A percentile compares a stretch with the other conserved stretches of the same genome.
phyloP scores from a whole-genome alignment of 2,329 filamentous ascomycete genomes.

The Chrysoporthe austroafricana region DNA sequence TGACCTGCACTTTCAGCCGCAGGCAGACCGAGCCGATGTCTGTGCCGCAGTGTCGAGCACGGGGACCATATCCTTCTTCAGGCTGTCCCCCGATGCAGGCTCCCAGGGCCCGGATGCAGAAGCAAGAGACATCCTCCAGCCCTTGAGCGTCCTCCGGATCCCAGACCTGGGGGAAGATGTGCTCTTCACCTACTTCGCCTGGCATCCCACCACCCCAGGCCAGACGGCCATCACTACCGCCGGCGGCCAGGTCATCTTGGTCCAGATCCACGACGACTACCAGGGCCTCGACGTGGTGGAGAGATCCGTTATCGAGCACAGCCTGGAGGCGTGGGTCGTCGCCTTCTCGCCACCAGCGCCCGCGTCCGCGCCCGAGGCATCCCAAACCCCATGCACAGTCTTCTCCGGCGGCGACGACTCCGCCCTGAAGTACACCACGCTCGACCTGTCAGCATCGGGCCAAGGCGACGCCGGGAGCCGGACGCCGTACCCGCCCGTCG shows the following conservation, averaged over 20 bases:
- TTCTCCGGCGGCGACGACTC: constrained; percentile 81
- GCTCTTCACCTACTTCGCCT: constrained; percentile 74
- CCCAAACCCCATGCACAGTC: constrained; percentile 40
- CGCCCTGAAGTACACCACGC: constrained; percentile 52
- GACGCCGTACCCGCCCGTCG: constrained; percentile 31
- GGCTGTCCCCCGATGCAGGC: constrained; percentile 43
- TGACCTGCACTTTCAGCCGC: constrained; percentile 79
- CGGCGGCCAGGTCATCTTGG: constrained; percentile 63
- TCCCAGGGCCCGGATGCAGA: background rate
- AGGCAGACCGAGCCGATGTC: constrained; percentile 49
- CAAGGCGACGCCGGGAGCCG: constrained; percentile 11
- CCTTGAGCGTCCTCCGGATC: constrained; percentile 50
- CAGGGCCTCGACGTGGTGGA: constrained; percentile 38
- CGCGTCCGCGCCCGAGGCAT: background rate
- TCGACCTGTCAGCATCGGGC: background rate
- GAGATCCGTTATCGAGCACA: constrained; percentile 51
- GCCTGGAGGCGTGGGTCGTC: constrained; percentile 75
- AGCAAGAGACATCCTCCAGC: constrained; percentile 35
- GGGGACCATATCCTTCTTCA: constrained; percentile 69
- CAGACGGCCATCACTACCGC: constrained; percentile 74
- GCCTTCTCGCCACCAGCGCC: constrained; percentile 51
- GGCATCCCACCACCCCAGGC: constrained; percentile 62
- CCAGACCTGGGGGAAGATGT: constrained; percentile 58
- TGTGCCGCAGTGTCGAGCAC: constrained; percentile 81
- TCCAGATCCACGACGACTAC: constrained; percentile 52